Evolutionary conservation across 805 yeast genomes (phyloP).

Genomic region (Suhomyces faveliae): DNA sequence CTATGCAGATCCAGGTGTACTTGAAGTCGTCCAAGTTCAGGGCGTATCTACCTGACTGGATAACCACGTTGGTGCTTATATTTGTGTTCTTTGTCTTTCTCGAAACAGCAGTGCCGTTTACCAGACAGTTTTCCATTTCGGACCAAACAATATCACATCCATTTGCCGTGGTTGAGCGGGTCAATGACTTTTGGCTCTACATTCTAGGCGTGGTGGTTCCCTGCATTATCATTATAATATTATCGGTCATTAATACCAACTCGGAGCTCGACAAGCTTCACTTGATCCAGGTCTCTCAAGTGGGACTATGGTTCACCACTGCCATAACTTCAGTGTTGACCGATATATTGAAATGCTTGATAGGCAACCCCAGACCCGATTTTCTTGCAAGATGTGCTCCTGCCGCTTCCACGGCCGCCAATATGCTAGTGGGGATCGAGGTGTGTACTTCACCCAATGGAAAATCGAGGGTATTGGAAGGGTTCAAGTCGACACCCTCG

Average conservation of each 20-base stretch:
- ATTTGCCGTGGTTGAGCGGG: slow-evolving; percentile 31
- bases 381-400: slow-evolving; percentile 40
- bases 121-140: slow-evolving; percentile 32
- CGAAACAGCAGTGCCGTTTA: slow-evolving; percentile 33
- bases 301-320: slow-evolving; percentile 31
- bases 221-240: slow-evolving; percentile 16
- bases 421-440: slow-evolving; percentile 18
- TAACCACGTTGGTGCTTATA: slow-evolving; percentile 20
- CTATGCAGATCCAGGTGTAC: slow-evolving; percentile 8
- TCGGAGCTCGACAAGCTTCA: slow-evolving; percentile 19
- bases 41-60: slow-evolving; percentile 32
- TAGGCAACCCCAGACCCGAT: slow-evolving; percentile 44
- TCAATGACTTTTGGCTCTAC: slow-evolving; percentile 32
- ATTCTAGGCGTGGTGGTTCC: slow-evolving; percentile 28
- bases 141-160: slow-evolving; percentile 38
- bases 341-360: slow-evolving; percentile 39
- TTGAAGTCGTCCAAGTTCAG: slow-evolving; percentile 17
- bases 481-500: slow-evolving; percentile 56
- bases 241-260: slow-evolving; percentile 11
- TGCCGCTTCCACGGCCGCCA: slow-evolving; percentile 21
- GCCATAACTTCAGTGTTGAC: slow-evolving; percentile 31
- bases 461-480: slow-evolving; percentile 38
- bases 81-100: slow-evolving; percentile 29
- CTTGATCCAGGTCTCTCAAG: slow-evolving; percentile 26
- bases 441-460: slow-evolving; percentile 29